These are phyloP conservation scores for Vanilla planifolia DNA, from an alignment of 106 monocot species.

Conservation along the genomic window DNA sequence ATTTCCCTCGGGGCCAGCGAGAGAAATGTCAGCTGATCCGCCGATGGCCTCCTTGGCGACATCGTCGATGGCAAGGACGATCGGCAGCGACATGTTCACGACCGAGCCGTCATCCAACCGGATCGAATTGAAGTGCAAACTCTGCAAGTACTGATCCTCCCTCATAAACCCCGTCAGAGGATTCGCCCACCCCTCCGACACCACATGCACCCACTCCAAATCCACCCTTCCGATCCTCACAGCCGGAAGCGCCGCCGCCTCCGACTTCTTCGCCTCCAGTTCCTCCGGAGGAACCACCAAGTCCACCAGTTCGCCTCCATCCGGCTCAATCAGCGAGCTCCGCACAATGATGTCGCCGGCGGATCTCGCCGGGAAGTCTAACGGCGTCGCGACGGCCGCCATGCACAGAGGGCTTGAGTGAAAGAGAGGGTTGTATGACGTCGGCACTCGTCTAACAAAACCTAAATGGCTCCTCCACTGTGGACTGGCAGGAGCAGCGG, in stretches of 20 bases:
- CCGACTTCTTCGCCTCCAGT: conserved; percentile 30
- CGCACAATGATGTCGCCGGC: background rate
- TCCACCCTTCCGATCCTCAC: conserved; percentile 55
- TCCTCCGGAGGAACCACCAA: conserved; percentile 44
- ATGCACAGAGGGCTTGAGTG: conserved; percentile 18
- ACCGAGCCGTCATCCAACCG: conserved; percentile 50
- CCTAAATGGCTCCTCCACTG: background rate
- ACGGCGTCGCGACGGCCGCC: background rate
- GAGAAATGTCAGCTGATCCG: conserved; percentile 38
- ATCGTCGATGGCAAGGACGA: conserved; percentile 78
- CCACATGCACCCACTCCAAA: conserved; percentile 86
- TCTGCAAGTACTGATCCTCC: conserved; percentile 89
- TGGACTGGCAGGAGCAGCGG: background rate
- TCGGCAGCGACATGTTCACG: conserved; percentile 98
- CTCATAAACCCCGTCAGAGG: conserved; percentile 94
- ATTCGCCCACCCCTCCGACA: conserved; percentile 98
- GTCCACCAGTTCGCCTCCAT: conserved; percentile 77
- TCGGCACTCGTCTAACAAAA: background rate
- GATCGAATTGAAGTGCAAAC: conserved; percentile 81
- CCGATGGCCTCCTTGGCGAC: conserved; percentile 55
- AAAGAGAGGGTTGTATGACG: conserved; percentile 7
- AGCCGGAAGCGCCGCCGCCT: conserved; percentile 45
- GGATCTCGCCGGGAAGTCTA: background rate
- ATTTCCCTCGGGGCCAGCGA: conserved; percentile 46
- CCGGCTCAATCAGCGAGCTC: conserved; percentile 90